Percentiles rank a stretch among this genome's conserved stretches.
phyloP scores from a whole-genome alignment of 768 basidiomycete species.

The Infundibulicybe gibba region DNA sequence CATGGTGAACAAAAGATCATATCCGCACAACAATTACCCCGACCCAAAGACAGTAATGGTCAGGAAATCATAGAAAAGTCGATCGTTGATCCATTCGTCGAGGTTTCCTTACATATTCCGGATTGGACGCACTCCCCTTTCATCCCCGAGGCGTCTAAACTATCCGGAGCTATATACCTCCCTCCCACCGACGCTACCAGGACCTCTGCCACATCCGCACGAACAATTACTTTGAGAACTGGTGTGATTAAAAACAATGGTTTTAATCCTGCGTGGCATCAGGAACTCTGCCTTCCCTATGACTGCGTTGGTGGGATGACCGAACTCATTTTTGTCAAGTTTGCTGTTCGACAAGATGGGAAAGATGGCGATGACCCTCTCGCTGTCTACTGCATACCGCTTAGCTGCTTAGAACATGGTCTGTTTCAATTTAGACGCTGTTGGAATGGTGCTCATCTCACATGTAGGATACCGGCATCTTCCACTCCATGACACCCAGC shows the following conservation, averaged over 20 bases:
- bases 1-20: conserved; percentile 35
- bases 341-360: conserved; percentile 69
- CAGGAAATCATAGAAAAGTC: conserved; percentile 57
- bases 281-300: conserved; percentile 68
- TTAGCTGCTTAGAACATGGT: conserved; percentile 77
- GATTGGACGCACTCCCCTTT: conserved; percentile 52
- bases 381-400: conserved; percentile 68
- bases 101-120: conserved; percentile 74
- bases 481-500: conserved; percentile 83
- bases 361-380: conserved; percentile 54
- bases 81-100: conserved; percentile 71
- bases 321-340: conserved; percentile 81
- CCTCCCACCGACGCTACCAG: conserved; percentile 17
- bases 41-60: conserved; percentile 58
- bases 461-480: conserved; percentile 83
- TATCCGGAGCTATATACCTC: conserved; percentile 11
- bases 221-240: conserved; percentile 55
- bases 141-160: conserved; percentile 12
- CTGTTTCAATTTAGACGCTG: conserved; percentile 5
- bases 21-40: conserved; percentile 88
- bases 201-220: conserved; percentile 27
- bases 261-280: conserved; percentile 90
- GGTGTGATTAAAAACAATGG: conserved; percentile 77
- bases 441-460: background rate
- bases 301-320: conserved; percentile 69